Evolutionary conservation across 768 basidiomycete genomes (phyloP), one percentile per base, ranked within the genome.

Genomic region (Collybia sp.): DNA sequence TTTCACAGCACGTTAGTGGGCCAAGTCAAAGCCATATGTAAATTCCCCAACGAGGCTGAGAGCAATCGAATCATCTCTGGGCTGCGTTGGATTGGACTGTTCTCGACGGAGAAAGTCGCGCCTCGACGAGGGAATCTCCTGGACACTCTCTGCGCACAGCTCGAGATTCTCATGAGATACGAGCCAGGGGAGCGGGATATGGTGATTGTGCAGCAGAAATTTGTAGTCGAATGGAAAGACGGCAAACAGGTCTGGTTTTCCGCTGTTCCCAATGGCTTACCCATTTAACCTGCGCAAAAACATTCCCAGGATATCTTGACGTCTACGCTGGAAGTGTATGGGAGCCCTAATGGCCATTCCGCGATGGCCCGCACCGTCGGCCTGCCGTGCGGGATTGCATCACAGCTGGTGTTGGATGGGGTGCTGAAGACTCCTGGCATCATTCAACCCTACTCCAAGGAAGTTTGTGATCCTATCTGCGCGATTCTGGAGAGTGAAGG

Each of bases 131-230:
- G 76, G 31, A 93, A 88, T 68, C 76, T 95, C 53, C 81, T 99
- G 53, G 93, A 96, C 67, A 94, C 96, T 2, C 85, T 99, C 49
- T 96, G 94, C 62, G 89, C 80, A 2, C 83, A 77, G 16, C 79
- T 99, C 41, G 94, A 99, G 73, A 80, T 73, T 49, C 77, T 95
- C 62, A 96, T 97, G 90, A 79, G 83, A 65, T 97, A 95, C 68
- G 88, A 84, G 52, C 68, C 74, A 39, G 91, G 90, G 51, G 93
- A 98, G 68, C 85, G 91, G 10, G 95, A 99, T 65, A 79, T 98
- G 50, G 90, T 99, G 49, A 91, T 98, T 83, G 82, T 99, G 44
- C 95, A 97, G 69, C 95, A 99, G 79, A 95, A 94, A 73, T 98
- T 99, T 61, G 69, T 91, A 55, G 84, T 98, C 32, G 84, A 93